These are phyloP conservation scores for Globisporangium cylindrosporum DNA, from an alignment of 352 stramenopile species.

Conservation along the genomic window DNA sequence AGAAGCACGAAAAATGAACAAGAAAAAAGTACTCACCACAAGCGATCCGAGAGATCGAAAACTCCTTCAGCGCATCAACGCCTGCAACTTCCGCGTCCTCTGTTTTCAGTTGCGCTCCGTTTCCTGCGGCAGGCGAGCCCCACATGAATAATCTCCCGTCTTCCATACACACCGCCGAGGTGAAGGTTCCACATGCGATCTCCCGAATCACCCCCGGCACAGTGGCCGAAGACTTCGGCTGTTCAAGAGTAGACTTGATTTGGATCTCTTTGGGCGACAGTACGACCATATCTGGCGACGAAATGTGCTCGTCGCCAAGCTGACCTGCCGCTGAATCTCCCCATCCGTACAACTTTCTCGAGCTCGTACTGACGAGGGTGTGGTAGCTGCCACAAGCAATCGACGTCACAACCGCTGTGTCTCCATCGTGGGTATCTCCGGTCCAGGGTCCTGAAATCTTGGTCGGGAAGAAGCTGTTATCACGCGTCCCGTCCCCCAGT, in stretches of 20 bases:
- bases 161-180: slow-evolving; percentile 43
- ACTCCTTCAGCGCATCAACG: slow-evolving; percentile 41
- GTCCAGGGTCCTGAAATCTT: slow-evolving; percentile 37
- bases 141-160: slow-evolving; percentile 68
- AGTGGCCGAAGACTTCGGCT: slow-evolving; percentile 1
- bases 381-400: slow-evolving; percentile 79
- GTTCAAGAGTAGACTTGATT: slow-evolving; percentile 19
- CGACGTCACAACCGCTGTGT: slow-evolving; percentile 19
- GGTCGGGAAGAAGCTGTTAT: slow-evolving; percentile 51
- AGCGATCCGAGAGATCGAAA: slow-evolving; percentile 47
- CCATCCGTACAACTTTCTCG: slow-evolving; percentile 70
- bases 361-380: slow-evolving; percentile 49
- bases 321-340: slow-evolving; percentile 73
- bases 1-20: not conserved
- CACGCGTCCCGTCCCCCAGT: slow-evolving; percentile 55
- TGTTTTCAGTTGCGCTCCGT: slow-evolving; percentile 46
- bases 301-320: slow-evolving; percentile 48
- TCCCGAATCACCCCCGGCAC: slow-evolving; percentile 24
- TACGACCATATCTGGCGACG: slow-evolving; percentile 53
- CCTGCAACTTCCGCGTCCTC: slow-evolving; percentile 53
- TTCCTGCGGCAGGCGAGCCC: slow-evolving; percentile 69
- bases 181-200: slow-evolving; percentile 67
- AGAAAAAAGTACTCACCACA: slow-evolving; percentile 42
- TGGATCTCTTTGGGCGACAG: slow-evolving; percentile 44
- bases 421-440: slow-evolving; percentile 9